A percentile compares a stretch with the other conserved stretches of the same genome.
Conservation (phyloP, 345 rosid species). For the Populus simonii region DNA sequence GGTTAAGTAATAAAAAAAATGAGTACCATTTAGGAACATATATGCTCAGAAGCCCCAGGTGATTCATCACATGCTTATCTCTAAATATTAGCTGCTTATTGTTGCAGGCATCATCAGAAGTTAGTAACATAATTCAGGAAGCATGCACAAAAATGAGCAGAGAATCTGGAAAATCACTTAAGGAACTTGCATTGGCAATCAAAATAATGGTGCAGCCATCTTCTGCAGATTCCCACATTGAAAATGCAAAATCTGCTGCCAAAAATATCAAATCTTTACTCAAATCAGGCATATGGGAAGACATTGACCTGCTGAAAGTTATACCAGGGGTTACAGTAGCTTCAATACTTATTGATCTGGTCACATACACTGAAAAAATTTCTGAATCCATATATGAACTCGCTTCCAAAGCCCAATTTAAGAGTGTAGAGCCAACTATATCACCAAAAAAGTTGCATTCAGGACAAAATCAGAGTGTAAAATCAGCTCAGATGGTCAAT, state of each 20-base stretch:
- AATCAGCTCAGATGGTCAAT: background rate
- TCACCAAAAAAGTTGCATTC: conserved; percentile 29
- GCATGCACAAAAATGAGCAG: conserved; percentile 44
- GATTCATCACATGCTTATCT: background rate
- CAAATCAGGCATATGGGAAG: conserved; percentile 41
- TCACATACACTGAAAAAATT: conserved; percentile 43
- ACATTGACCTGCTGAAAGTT: conserved; percentile 35
- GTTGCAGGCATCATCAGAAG: conserved; percentile 45
- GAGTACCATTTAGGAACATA: background rate
- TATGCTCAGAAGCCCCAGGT: no score
- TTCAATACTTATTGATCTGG: conserved; percentile 53
- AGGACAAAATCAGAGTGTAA: background rate
- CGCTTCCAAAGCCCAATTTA: conserved; percentile 47
- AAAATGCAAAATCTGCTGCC: conserved; percentile 36
- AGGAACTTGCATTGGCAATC: conserved; percentile 48
- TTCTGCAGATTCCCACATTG: conserved; percentile 38
- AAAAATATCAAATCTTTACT: conserved; percentile 44
- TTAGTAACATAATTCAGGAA: conserved; percentile 33
- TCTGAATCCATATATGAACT: conserved; percentile 55
- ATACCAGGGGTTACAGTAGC: conserved; percentile 45
- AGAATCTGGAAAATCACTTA: conserved; percentile 53
- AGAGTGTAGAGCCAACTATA: conserved; percentile 20
- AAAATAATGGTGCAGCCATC: conserved; percentile 44
- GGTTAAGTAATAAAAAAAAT: background rate
- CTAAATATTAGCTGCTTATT: background rate